Conservation (phyloP, 345 rosid species). For the Capsella bursapastoris region DNA sequence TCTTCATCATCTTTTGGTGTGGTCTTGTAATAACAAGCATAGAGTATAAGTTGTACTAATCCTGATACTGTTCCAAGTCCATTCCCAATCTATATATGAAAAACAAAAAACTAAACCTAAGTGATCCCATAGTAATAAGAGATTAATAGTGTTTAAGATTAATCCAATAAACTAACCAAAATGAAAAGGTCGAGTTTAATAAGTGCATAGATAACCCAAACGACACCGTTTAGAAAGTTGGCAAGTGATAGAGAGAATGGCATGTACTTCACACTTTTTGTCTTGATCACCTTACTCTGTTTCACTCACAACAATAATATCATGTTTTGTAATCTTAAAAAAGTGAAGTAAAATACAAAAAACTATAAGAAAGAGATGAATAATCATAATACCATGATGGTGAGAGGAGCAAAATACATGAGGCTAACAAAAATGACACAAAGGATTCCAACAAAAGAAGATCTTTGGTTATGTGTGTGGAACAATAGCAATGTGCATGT, state of each 20-base stretch:
- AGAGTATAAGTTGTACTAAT: conserved; percentile 52
- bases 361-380: background rate
- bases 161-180: conserved; percentile 43
- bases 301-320: background rate
- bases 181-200: conserved; percentile 54
- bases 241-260: conserved; percentile 58
- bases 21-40: conserved; percentile 54
- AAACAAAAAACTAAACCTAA: background rate
- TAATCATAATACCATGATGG: conserved; percentile 53
- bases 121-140: background rate
- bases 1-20: conserved; percentile 46
- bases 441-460: conserved; percentile 45
- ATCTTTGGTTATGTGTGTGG: conserved; percentile 46
- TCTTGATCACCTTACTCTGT: conserved; percentile 55
- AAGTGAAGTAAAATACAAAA: background rate
- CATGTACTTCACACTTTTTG: conserved; percentile 66
- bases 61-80: conserved; percentile 63
- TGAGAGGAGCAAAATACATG: conserved; percentile 69
- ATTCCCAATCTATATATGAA: conserved; percentile 57
- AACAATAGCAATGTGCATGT: conserved; percentile 46
- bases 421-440: conserved; percentile 46
- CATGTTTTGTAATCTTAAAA: background rate
- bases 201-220: conserved; percentile 58
- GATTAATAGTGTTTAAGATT: background rate
- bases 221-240: conserved; percentile 50